Evolutionary conservation across 225 moss, liverwort and hornwort genomes (phyloP), one percentile per base, ranked within the genome.

Genomic region (Physcomitrellopsis africana): DNA sequence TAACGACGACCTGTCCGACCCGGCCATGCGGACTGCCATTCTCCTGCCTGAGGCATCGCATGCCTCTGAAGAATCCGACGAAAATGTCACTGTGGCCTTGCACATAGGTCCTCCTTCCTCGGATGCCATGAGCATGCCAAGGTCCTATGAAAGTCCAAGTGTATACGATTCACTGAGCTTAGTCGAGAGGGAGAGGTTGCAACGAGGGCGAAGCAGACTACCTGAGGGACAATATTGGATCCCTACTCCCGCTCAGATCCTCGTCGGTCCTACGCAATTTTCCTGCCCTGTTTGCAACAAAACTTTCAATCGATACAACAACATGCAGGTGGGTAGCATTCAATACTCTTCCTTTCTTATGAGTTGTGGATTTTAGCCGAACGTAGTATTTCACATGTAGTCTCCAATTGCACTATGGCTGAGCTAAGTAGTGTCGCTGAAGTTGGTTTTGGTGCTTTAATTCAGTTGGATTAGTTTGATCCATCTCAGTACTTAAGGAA

Each of bases 181-280:
- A 22, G 78, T 81, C 11, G 88, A 91, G 60, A 82, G 80, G 60
- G 88, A 91, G 53, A 81, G 86, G 24, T 80, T 88, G 73, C 83
- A 83, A 74, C 83, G 91, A 47, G 76, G 81, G 48, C 86, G 86
- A 0, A 84, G 82, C 9, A 61, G 84, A 14, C 79, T 86, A 49
- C 86, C 86, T 1, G 91, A 91, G 9, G 91, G 91, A 9, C 88
- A 91, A 63, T 91, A 91, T 64, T 91, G 91, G 91, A 88, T 91
- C 44, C 91, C 91, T 11, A 91, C 88, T 19, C 91, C 91, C 1
- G 91, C 86, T 54, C 91, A 91, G 81, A 91, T 91, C n/a, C 81
- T 91, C 27, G 91, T 88, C 56, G 90, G 90, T 19, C 90, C 90
- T 11, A 91, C 90, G 59, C 90, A 91, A 80, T 91, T 91, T 73